Evolutionary conservation across 164 flowering plant species (phyloP).

Genomic region (Macadamia tetraphylla): DNA sequence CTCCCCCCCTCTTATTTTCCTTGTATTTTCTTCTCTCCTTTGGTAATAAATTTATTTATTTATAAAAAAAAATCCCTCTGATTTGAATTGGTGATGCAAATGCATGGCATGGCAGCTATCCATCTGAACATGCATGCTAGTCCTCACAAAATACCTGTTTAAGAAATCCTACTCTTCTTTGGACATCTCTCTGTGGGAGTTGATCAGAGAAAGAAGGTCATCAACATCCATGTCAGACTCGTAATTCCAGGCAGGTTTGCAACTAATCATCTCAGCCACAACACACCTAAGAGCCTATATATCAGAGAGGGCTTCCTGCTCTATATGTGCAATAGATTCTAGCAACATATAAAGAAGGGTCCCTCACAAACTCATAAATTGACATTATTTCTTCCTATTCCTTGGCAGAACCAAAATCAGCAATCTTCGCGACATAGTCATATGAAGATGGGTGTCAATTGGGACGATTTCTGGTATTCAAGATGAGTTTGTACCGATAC

Average conservation of each 20-base stretch:
- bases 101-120: not conserved
- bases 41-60: too few relatives aligned
- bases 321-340: not conserved
- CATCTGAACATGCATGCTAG: not conserved
- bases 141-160: not conserved
- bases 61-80: not conserved
- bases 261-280: not conserved
- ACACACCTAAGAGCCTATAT: slow-evolving; percentile 1
- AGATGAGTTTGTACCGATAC: too few relatives aligned
- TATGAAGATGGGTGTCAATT: not conserved
- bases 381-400: not conserved
- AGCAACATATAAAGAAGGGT: not conserved
- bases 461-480: too few relatives aligned
- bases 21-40: too few relatives aligned
- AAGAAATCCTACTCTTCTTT: not conserved
- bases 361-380: not conserved
- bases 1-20: too few relatives aligned
- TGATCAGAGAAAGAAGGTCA: not conserved
- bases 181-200: not conserved
- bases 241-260: not conserved
- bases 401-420: not conserved
- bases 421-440: not conserved
- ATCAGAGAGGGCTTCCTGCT: not conserved
- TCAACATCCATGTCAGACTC: not conserved
- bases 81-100: not conserved